Evolutionary conservation across 2,329 filamentous ascomycete species (phyloP), one percentile per base, ranked within the genome.

Genomic region (Rutstroemia sp.): DNA sequence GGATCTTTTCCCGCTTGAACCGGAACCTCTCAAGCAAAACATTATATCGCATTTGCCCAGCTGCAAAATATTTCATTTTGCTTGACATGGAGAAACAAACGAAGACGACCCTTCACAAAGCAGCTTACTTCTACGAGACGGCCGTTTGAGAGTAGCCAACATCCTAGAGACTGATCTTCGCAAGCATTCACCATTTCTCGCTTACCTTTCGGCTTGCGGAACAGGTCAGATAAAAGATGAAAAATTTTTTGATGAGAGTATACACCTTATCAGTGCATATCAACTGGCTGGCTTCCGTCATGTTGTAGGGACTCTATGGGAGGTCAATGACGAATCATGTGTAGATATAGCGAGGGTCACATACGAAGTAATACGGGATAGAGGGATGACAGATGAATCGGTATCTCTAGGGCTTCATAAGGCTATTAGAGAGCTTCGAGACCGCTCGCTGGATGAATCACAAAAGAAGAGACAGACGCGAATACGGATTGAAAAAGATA

Each of bases 261-360:
- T 76, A 6, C 71, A 76, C 56, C 60, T 76, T 0, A 61, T 67
- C 6, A 70, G 64, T 45, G 70, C 69, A 0, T 76, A 57, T 53
- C 72, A 76, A 59, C 60, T 74, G 2, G 71, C 69, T 0, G 72
- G 72, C 0, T 74, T 75, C 52, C 67, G 62, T 0, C 71, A 74
- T 56, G 73, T 76, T 5, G 61, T 77, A 47, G 73, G 73, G 0
- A 71, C 72, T 0, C 61, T 75, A 0, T 76, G 73, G 74, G 59
- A 69, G 4, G 70, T 73, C 0, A 57, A 63, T 4, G 73, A 76
- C 54, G 47, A 57, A 16, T 8, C 57, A 2, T 72, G 67, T 51
- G 63, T 71, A 0, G 64, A 70, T 2, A 57, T 71, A 23, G 69
- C 71, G 0, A 66, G 51, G 39, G 48, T 60, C 1, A 37, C 64